Percentiles rank a stretch among this genome's conserved stretches.
phyloP scores from a whole-genome alignment of 192 early-diverging fungal species.

The Backusella macrospora region DNA sequence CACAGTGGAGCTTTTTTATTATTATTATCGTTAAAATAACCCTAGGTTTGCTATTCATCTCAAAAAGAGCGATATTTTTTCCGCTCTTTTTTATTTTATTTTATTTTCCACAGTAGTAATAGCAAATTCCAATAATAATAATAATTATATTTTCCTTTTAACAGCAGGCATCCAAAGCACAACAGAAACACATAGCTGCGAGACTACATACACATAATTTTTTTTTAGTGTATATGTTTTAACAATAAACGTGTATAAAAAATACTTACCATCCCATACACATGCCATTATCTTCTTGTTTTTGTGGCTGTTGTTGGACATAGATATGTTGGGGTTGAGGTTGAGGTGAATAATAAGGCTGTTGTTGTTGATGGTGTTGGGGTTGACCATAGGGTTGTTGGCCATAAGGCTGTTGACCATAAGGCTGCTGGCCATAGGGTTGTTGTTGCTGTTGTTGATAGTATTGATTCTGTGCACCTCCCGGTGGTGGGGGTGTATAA shows the following conservation, averaged over 20 bases:
- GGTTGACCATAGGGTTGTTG: conserved; percentile 13
- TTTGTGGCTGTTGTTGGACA: conserved; percentile 28
- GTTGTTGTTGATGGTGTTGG: conserved; percentile 20
- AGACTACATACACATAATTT: neutral
- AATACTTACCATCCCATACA: conserved; percentile 34
- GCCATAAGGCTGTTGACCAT: conserved; percentile 20
- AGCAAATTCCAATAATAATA: neutral
- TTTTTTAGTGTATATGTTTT: neutral
- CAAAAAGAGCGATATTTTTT: too few species aligned
- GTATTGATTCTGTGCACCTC: neutral
- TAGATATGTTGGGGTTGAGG: conserved; percentile 29
- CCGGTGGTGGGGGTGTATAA: neutral
- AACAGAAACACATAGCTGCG: conserved; percentile 25
- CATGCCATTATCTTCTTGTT: conserved; percentile 5
- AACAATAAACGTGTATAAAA: neutral
- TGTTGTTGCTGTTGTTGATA: neutral
- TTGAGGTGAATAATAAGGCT: conserved; percentile 28
- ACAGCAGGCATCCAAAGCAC: conserved; percentile 24
- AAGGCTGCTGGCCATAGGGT: conserved; percentile 1
- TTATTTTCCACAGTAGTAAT: neutral
- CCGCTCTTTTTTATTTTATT: neutral
- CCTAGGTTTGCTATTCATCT: neutral
- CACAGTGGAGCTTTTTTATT: neutral
- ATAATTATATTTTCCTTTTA: neutral
- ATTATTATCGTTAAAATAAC: too few species aligned